A percentile compares a stretch with the other conserved stretches of the same genome.
These are phyloP conservation scores for Rhizoclosmatium sp. DNA, from an alignment of 192 early-diverging fungal genomes.

Conservation along the genomic window DNA sequence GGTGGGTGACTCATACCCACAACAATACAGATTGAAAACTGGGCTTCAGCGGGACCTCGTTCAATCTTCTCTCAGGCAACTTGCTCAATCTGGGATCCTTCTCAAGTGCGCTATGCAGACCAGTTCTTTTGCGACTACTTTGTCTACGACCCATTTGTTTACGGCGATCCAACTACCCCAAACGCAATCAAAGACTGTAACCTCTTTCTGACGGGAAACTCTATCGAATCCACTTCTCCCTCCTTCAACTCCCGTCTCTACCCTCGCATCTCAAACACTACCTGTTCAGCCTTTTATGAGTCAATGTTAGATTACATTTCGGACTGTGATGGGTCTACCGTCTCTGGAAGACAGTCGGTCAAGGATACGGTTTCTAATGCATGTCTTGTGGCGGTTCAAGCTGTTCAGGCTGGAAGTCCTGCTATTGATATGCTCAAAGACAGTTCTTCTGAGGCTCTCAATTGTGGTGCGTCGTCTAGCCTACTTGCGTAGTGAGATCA, in stretches of 20 bases:
- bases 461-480: conserved; percentile 6
- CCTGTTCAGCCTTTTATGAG: conserved; percentile 19
- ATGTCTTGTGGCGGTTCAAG: neutral
- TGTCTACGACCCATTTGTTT: neutral
- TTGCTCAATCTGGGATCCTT: conserved; percentile 14
- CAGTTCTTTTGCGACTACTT: conserved; percentile 31
- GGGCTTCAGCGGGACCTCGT: neutral
- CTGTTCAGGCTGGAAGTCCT: neutral
- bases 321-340: neutral
- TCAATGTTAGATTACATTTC: conserved; percentile 19
- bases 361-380: neutral
- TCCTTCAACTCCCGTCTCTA: neutral
- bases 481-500: neutral
- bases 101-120: conserved; percentile 12
- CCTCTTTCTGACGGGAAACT: neutral
- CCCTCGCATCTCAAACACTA: conserved; percentile 16
- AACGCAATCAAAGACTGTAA: conserved; percentile 12
- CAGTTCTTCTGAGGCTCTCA: conserved; percentile 1
- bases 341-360: neutral
- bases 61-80: neutral
- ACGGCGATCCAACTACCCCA: neutral
- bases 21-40: neutral
- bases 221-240: neutral
- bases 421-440: conserved; percentile 4
- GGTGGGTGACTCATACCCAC: neutral